Percentiles rank a stretch among this genome's conserved stretches.
Conservation (phyloP, 495 filamentous ascomycete genomes). For the Xylaria intraflava region DNA sequence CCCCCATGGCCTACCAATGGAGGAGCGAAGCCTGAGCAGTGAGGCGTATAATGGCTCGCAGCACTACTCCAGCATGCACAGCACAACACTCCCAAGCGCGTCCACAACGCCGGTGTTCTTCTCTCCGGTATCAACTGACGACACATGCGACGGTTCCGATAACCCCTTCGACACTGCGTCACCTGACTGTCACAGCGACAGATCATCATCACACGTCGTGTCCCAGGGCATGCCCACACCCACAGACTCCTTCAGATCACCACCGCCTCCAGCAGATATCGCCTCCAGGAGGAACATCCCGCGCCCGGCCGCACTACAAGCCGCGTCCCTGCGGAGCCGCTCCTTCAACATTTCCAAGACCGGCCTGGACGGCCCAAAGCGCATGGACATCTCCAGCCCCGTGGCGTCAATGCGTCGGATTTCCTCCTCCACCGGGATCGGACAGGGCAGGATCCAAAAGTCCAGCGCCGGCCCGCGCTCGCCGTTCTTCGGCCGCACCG, state of each 20-base stretch:
- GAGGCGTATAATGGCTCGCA: neutral
- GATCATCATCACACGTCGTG: neutral
- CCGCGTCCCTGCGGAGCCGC: conserved; percentile 28
- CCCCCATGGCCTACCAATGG: neutral
- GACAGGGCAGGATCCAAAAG: conserved; percentile 38
- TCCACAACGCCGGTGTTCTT: conserved; percentile 1
- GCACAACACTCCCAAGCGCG: neutral
- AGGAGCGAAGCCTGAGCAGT: conserved; percentile 11
- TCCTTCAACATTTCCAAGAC: conserved; percentile 32
- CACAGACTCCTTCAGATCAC: conserved; percentile 37
- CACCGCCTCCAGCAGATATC: conserved; percentile 42
- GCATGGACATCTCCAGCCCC: conserved; percentile 33
- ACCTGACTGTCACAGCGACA: conserved; percentile 7
- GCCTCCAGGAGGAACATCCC: conserved; percentile 42
- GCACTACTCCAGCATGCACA: conserved; percentile 4
- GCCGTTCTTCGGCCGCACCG: conserved; percentile 36
- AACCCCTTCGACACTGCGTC: conserved; percentile 5
- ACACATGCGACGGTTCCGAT: conserved; percentile 8
- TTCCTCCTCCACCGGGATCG: conserved; percentile 33
- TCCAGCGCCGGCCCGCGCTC: conserved; percentile 33
- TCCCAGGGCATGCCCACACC: conserved; percentile 21
- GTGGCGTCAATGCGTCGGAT: conserved; percentile 37
- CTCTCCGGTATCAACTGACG: conserved; percentile 6
- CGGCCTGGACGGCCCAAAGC: conserved; percentile 31
- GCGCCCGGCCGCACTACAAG: conserved; percentile 35